Base-by-base conservation (phyloP, 2,329 filamentous ascomycete species). In the Penicillium sp. region DNA sequence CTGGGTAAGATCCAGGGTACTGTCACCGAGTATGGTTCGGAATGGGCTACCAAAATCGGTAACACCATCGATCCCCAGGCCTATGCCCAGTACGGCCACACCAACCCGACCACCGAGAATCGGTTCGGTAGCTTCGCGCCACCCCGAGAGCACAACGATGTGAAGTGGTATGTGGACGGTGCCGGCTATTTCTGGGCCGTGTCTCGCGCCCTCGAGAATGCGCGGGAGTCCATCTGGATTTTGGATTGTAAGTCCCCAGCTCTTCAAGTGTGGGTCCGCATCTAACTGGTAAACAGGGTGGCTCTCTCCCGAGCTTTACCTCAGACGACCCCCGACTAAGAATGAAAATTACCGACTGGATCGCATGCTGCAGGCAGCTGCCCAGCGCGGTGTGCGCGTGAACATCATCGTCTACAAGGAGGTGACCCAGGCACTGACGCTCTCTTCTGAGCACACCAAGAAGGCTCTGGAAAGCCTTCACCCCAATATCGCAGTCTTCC, bases 401-500 rank as follows among this genome's bases (percentile, higher is more conserved):
- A 89, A 93, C 66, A 82, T 96, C 51, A 92, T 96, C 52, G 90
- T 96, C 11, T 96, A 96, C 78, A 96, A 96, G 76, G 93, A 97
- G 63, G 90, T 93, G 8, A 86, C 89, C 3, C 88, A 91, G 68
- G 90, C 91, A 39, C 77, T 48, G 49, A 33, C 72, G 84, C 82
- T 89, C 49, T 87, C 81, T 11, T 88, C 83, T 0, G 74, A 87
- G 66, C 91, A 96, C 70, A 96, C 91, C 4, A 95, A 93, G 69
- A 86, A 91, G 68, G 81, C 83, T 43, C 79, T 96, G 29, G 91
- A 96, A 71, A 82, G 78, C 8, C 81, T 93, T 35, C 90, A 95
- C 68, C 86, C 86, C 9, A 96, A 96, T 68, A 95, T 96, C 73
- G 84, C 86, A 45, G 92, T 97, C 11, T 96, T 96, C 74, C 83